phyloP scores from a whole-genome alignment of 73 alveolate species.

The Stentor coeruleus region DNA sequence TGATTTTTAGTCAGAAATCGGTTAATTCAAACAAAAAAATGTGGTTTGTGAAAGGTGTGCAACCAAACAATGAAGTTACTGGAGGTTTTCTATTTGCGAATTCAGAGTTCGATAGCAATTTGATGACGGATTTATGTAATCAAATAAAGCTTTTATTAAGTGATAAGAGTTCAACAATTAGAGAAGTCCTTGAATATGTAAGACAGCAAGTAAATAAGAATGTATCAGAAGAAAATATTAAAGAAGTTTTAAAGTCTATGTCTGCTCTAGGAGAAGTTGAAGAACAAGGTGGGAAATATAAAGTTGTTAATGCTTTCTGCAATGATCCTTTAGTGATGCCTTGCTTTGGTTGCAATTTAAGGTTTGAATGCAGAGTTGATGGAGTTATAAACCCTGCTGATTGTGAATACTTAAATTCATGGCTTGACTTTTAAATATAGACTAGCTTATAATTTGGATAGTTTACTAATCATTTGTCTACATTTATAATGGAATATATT shows the following conservation, averaged over 20 bases:
- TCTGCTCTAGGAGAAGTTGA: conserved; percentile 9
- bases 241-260: conserved; percentile 4
- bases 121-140: not conserved
- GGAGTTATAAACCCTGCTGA: conserved; percentile 24
- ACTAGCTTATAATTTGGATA: no score
- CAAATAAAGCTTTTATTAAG: not conserved
- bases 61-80: conserved; percentile 3
- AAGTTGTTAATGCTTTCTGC: not conserved
- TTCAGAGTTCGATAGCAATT: conserved; percentile 1
- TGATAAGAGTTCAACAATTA: not conserved
- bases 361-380: not conserved
- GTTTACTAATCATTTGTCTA: no score
- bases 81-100: conserved; percentile 19
- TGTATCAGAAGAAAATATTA: not conserved
- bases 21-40: not conserved
- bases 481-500: no score
- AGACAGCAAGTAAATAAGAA: not conserved
- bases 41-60: not conserved
- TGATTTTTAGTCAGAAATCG: not conserved
- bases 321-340: conserved; percentile 19
- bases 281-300: conserved; percentile 11
- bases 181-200: not conserved
- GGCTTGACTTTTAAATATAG: conserved; percentile 26
- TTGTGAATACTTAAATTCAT: conserved; percentile 2
- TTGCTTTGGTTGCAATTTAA: not conserved